Conservation (phyloP, 1,284 basidiomycete genomes). For the Pseudozyma flocculosa region DNA sequence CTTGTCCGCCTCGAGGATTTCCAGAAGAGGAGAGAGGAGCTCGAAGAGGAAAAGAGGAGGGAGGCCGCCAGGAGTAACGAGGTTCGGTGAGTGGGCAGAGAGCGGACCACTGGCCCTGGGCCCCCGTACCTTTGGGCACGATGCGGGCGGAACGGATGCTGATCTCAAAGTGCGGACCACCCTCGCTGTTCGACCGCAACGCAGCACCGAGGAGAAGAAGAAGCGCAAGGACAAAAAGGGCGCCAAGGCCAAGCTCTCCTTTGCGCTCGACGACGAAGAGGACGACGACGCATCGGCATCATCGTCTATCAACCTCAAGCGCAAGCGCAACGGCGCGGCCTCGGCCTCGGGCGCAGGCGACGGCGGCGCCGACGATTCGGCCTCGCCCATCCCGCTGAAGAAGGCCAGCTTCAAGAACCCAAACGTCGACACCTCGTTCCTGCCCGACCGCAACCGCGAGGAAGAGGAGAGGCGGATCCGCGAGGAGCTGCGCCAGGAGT, state of each 20-base stretch:
- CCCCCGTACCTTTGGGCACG: too few species aligned
- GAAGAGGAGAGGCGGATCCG: conserved; percentile 83
- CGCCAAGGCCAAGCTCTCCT: conserved; percentile 79
- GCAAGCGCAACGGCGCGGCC: conserved; percentile 14
- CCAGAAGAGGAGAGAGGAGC: conserved; percentile 69
- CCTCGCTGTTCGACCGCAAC: too few species aligned
- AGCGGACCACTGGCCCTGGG: too few species aligned
- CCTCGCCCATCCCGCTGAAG: conserved; percentile 61
- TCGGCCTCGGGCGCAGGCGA: not conserved
- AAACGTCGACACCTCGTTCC: conserved; percentile 92
- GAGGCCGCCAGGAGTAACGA: conserved; percentile 69
- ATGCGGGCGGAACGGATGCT: too few species aligned
- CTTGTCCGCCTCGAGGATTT: conserved; percentile 92
- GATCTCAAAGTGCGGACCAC: too few species aligned
- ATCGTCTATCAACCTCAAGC: conserved; percentile 22
- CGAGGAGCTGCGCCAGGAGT: conserved; percentile 84
- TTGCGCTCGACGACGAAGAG: conserved; percentile 63
- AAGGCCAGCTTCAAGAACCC: conserved; percentile 81
- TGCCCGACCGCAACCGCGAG: conserved; percentile 94
- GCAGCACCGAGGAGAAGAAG: conserved; percentile 60
- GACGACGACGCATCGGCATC: conserved; percentile 15
- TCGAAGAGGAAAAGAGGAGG: conserved; percentile 88
- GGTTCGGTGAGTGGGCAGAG: conserved; percentile 14
- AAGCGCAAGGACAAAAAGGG: conserved; percentile 84
- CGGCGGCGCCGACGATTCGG: not conserved